Percentiles rank a stretch among this genome's conserved stretches.
Evolutionary conservation across 768 basidiomycete genomes (phyloP).

Genomic region (Suillus placidus): DNA sequence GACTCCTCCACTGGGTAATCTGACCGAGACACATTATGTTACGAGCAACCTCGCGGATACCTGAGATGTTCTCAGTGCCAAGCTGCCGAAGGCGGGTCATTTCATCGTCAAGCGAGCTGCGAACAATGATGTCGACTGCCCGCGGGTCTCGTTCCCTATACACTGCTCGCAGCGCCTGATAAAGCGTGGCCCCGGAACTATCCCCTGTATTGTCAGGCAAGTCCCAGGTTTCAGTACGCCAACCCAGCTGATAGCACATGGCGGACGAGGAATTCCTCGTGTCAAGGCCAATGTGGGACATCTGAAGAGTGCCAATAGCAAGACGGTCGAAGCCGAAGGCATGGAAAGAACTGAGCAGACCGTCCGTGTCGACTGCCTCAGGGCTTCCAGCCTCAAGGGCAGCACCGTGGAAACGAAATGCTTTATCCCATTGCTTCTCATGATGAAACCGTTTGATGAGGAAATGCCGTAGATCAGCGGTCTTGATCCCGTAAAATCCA

Average conservation of each 20-base stretch:
- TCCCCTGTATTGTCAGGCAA: constrained; percentile 64
- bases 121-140: constrained; percentile 51
- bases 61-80: constrained; percentile 78
- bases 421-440: constrained; percentile 90
- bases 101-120: constrained; percentile 57
- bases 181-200: constrained; percentile 62
- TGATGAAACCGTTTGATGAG: constrained; percentile 88
- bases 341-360: constrained; percentile 80
- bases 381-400: constrained; percentile 63
- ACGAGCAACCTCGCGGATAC: constrained; percentile 67
- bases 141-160: constrained; percentile 71
- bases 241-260: constrained; percentile 81
- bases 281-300: constrained; percentile 37
- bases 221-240: constrained; percentile 97
- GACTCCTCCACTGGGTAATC: constrained; percentile 62
- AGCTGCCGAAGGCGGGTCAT: constrained; percentile 64
- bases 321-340: constrained; percentile 88
- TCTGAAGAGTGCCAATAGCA: constrained; percentile 70
- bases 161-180: constrained; percentile 78
- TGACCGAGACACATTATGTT: constrained; percentile 85
- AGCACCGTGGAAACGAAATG: constrained; percentile 89
- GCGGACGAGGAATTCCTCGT: constrained; percentile 38
- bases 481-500: constrained; percentile 93
- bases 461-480: constrained; percentile 74
- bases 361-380: constrained; percentile 51